Conservation (phyloP, 495 filamentous ascomycete species). For the Elaphomyces granulatus region DNA sequence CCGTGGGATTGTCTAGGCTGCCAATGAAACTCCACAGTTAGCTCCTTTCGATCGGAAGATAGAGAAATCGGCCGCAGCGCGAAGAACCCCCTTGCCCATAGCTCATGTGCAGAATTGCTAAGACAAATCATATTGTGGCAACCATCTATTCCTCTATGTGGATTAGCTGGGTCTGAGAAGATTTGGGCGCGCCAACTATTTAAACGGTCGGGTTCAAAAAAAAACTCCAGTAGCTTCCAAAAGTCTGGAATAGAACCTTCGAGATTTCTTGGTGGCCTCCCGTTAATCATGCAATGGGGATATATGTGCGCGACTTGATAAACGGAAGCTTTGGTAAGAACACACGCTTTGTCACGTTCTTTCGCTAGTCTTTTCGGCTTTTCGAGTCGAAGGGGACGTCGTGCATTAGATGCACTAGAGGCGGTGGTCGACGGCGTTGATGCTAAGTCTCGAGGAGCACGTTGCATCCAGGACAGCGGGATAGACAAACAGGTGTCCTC, state of each 20-base stretch:
- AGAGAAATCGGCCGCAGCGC: background rate
- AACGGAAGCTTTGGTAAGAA: background rate
- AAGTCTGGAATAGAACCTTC: background rate
- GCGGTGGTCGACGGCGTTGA: too few relatives aligned
- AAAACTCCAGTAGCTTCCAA: background rate
- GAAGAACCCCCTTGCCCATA: background rate
- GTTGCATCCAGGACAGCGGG: too few relatives aligned
- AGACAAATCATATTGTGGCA: conserved; percentile 3
- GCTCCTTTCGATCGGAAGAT: background rate
- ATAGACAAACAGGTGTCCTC: too few relatives aligned
- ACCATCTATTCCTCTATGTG: background rate
- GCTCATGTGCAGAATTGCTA: background rate
- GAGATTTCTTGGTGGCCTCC: too few relatives aligned
- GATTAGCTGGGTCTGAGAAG: background rate
- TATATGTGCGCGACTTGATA: conserved; percentile 1
- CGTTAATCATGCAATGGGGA: too few relatives aligned
- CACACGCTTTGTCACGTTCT: conserved; percentile 1
- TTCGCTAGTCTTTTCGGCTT: too few relatives aligned
- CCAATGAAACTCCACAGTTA: background rate
- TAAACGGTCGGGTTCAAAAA: background rate
- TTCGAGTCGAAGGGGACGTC: too few relatives aligned
- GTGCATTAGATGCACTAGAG: too few relatives aligned
- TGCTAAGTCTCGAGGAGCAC: too few relatives aligned
- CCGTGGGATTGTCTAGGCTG: too few relatives aligned
- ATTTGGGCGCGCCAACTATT: background rate